phyloP scores from a whole-genome alignment of 192 early-diverging fungal genomes.

The Podila epicladia region DNA sequence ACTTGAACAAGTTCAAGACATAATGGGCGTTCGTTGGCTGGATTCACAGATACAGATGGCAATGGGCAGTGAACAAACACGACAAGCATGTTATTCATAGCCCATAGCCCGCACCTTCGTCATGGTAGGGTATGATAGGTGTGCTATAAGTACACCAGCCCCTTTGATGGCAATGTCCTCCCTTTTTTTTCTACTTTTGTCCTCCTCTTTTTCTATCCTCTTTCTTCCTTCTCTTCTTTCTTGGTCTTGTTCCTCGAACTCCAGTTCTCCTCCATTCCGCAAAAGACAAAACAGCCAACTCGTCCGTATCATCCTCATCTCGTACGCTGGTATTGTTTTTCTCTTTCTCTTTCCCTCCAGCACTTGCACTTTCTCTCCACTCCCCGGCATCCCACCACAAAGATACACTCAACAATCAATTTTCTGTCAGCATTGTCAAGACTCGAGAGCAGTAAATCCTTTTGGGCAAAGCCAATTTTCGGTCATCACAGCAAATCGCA shows the following conservation, averaged over 20 bases:
- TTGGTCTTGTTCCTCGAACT: background rate
- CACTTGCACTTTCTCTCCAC: background rate
- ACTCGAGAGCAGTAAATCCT: too few relatives aligned
- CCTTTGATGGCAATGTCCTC: background rate
- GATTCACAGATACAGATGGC: background rate
- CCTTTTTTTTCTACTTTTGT: slow-evolving; percentile 6
- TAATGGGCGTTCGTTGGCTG: background rate
- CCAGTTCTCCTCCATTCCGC: background rate
- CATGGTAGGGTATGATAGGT: too few relatives aligned
- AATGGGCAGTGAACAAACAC: background rate
- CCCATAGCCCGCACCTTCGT: too few relatives aligned
- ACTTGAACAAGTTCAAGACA: background rate
- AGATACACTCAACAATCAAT: background rate
- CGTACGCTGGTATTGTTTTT: background rate
- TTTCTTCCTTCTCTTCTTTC: background rate
- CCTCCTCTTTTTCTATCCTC: background rate
- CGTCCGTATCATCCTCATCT: background rate
- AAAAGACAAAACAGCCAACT: background rate
- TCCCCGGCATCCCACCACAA: background rate
- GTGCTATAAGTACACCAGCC: background rate
- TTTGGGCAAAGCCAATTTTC: background rate
- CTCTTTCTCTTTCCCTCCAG: background rate
- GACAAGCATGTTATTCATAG: too few relatives aligned
- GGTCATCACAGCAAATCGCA: background rate
- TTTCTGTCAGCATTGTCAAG: background rate